A percentile compares a stretch with the other conserved stretches of the same genome.
Conservation (phyloP, 116 monocot genomes). For the Phalaenopsis hybrid region DNA sequence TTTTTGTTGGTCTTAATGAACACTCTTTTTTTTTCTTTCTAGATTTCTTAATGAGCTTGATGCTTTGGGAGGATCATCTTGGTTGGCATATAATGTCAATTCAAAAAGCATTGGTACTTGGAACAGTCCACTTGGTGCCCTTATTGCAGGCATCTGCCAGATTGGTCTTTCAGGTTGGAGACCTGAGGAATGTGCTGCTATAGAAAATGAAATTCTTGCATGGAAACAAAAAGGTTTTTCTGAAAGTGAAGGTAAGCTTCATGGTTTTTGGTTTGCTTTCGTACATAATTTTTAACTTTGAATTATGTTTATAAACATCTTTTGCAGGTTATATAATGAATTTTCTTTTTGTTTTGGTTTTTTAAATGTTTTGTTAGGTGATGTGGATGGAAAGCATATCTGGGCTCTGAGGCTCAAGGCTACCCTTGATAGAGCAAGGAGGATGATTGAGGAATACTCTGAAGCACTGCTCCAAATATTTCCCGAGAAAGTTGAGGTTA, state of each 20-base stretch:
- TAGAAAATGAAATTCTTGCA: constrained; percentile 63
- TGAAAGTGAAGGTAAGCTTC: constrained; percentile 61
- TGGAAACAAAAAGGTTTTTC: constrained; percentile 62
- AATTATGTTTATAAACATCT: background rate
- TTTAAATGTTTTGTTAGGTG: constrained; percentile 23
- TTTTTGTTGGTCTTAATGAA: constrained; percentile 1
- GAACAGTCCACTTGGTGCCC: constrained; percentile 55
- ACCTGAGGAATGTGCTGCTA: constrained; percentile 68
- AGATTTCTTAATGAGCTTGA: constrained; percentile 81
- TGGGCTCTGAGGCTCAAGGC: constrained; percentile 88
- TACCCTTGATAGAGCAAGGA: constrained; percentile 82
- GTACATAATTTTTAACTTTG: background rate
- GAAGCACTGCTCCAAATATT: constrained; percentile 80
- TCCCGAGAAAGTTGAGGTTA: constrained; percentile 90
- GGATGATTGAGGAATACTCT: constrained; percentile 86
- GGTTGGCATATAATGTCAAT: constrained; percentile 49
- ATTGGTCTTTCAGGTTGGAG: constrained; percentile 78
- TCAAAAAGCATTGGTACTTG: constrained; percentile 42
- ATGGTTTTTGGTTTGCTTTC: background rate
- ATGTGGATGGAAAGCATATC: constrained; percentile 68
- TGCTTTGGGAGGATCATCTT: constrained; percentile 61
- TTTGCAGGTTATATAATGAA: constrained; percentile 4
- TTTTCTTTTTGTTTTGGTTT: background rate
- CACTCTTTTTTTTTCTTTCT: constrained; percentile 1
- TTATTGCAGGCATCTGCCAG: constrained; percentile 64